A percentile compares a stretch with the other conserved stretches of the same genome.
phyloP scores from a whole-genome alignment of 768 basidiomycete species.

The Russula compacta region DNA sequence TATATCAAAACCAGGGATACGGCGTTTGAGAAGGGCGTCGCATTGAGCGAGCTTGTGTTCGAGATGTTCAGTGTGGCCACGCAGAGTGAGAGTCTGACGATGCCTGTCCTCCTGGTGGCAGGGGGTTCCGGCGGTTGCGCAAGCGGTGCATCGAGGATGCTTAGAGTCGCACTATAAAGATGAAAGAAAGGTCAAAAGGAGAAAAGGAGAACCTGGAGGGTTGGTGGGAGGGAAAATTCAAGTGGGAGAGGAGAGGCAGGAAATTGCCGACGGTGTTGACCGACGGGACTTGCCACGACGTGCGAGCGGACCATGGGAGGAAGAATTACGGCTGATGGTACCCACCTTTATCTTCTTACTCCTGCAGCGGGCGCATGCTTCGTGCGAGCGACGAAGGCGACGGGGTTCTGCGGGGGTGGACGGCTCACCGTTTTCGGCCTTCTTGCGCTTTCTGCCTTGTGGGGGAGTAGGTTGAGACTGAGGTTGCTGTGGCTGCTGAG shows the following conservation, averaged over 20 bases:
- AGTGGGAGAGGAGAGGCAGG: conserved; percentile 44
- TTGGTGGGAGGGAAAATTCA: conserved; percentile 23
- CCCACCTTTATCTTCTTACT: conserved; percentile 93
- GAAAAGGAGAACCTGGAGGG: background rate
- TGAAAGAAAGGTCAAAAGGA: conserved; percentile 22
- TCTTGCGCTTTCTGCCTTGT: conserved; percentile 42
- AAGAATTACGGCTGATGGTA: conserved; percentile 37
- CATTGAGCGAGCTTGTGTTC: conserved; percentile 76
- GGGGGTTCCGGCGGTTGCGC: conserved; percentile 64
- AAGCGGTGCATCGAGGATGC: conserved; percentile 80
- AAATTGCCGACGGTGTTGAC: conserved; percentile 75
- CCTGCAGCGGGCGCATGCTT: conserved; percentile 88
- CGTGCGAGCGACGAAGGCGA: conserved; percentile 78
- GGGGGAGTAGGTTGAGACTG: conserved; percentile 31
- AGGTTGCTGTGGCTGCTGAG: conserved; percentile 36
- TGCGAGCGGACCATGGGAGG: conserved; percentile 9
- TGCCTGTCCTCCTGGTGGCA: conserved; percentile 88
- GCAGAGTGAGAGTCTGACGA: conserved; percentile 74
- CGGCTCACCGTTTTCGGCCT: conserved; percentile 51
- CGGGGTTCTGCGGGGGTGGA: conserved; percentile 59
- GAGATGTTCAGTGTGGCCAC: conserved; percentile 75
- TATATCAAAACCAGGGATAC: conserved; percentile 58
- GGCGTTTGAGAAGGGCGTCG: conserved; percentile 67
- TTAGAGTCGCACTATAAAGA: conserved; percentile 73
- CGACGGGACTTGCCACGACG: conserved; percentile 34